Base-by-base conservation (phyloP, 805 yeast species). In the Saturnispora mendoncae region DNA sequence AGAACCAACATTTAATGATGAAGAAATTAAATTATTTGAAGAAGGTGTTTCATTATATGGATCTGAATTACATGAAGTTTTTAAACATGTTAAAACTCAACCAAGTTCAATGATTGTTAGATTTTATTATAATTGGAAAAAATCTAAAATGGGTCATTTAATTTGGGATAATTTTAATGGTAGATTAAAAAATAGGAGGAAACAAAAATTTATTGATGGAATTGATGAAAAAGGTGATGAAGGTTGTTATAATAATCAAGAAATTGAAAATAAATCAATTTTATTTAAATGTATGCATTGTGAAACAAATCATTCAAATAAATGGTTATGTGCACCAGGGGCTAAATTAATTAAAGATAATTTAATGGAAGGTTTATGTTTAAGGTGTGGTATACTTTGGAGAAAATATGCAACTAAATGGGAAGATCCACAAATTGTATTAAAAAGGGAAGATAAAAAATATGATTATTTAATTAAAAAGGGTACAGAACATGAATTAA, bases 51-150 rank as follows among this genome's bases (percentile, higher is more conserved):
- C 66, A 26, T 69, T 73, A 42, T 71, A 72, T 54, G 96, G 95
- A 4, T 78, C 84, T 53, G 95, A 88, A 51, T 62, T 92, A 23
- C 78, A 76, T 55, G 85, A 81, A 0, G 88, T 85, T 0, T 74
- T 56, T 48, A 73, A 78, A 54, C 74, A 71, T 43, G 92, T 90
- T n/a, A 72, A 71, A 24, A 71, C 87, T 0, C 94, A 84, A 51
- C 66, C 86, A 0, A 65, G 77, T 42, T 73, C 88, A 0, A 84
- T 80, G 80, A 68, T 87, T 47, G 97, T 90, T 2, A 63, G 97
- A 43, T 87, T 71, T 56, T 90, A 86, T 54, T 90, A 90, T 53
- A 64, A 85, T 40, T 90, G 97, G 97, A 88, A 88, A 60, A 88
- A 88, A 57, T 81, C 95, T 0, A 65, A 72, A 24, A 68, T 69